Percentiles rank a stretch among this genome's conserved stretches.
These are phyloP conservation scores for Brachypodium distachyon DNA, from an alignment of 202 grass and related monocot species.

Conservation along the genomic window DNA sequence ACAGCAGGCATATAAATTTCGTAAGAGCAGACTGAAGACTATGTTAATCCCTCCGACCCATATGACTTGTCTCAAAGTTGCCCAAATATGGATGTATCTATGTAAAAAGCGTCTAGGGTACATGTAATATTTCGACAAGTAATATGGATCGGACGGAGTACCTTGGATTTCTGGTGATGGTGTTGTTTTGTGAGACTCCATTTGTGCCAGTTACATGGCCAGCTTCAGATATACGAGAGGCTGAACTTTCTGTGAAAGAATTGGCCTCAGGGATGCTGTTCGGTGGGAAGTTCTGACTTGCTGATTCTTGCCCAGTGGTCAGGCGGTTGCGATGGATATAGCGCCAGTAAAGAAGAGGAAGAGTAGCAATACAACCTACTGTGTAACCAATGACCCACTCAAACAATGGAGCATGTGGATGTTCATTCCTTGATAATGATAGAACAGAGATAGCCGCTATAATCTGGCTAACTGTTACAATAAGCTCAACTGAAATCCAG, in stretches of 20 bases:
- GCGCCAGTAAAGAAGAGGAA: conserved; percentile 87
- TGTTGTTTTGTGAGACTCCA: conserved; percentile 30
- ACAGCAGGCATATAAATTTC: background rate
- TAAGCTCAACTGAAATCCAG: conserved; percentile 76
- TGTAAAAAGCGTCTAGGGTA: no score
- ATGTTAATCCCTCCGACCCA: no score
- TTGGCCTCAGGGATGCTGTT: conserved; percentile 36
- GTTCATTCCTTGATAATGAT: conserved; percentile 62
- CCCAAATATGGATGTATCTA: no score
- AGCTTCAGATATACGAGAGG: conserved; percentile 19
- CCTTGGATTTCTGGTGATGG: conserved; percentile 45
- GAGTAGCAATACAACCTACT: conserved; percentile 54
- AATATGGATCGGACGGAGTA: no score
- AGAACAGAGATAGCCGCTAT: conserved; percentile 67
- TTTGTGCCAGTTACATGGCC: background rate
- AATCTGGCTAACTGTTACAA: conserved; percentile 73
- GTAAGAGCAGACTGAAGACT: background rate
- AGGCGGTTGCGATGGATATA: conserved; percentile 50
- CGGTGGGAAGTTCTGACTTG: conserved; percentile 24
- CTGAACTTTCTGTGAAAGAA: conserved; percentile 31
- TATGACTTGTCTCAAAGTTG: no score
- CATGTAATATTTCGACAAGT: no score
- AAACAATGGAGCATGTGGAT: conserved; percentile 63
- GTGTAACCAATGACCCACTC: conserved; percentile 84
- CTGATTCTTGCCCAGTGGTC: conserved; percentile 28